Evolutionary conservation across 169 alveolate species (phyloP).

Genomic region (Plasmodium knowlesi): DNA sequence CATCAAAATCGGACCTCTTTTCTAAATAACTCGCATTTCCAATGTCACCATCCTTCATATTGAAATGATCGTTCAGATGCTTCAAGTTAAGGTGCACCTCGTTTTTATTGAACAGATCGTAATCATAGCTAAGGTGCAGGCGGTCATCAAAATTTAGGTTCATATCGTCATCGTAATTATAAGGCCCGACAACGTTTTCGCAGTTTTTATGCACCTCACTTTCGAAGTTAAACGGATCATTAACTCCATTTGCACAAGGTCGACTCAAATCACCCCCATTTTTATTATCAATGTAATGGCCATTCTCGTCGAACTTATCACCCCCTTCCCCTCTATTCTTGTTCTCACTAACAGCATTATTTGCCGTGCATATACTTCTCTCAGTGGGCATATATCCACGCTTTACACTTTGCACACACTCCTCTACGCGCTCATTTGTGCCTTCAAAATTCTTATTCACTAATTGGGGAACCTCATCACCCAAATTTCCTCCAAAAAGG

Average conservation of each 20-base stretch:
- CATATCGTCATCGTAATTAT: neutral
- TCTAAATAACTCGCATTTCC: neutral
- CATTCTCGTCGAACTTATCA: neutral
- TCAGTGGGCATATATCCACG: neutral
- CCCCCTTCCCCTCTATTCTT: slow-evolving; percentile 20
- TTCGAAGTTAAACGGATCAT: neutral
- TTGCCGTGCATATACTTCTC: slow-evolving; percentile 4
- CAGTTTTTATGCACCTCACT: neutral
- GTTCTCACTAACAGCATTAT: neutral
- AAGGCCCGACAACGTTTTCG: neutral
- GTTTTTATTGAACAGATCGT: neutral
- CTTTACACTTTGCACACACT: neutral
- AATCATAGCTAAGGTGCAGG: neutral
- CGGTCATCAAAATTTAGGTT: neutral
- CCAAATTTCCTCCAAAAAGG: neutral
- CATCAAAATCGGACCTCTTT: neutral
- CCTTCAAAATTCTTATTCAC: slow-evolving; percentile 10
- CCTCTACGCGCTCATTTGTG: neutral
- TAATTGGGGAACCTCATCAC: neutral
- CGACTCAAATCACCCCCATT: neutral
- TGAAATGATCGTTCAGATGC: neutral
- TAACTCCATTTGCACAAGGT: neutral
- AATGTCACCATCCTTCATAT: neutral
- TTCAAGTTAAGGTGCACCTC: neutral
- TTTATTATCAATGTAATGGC: slow-evolving; percentile 3